Percentiles rank a stretch among this genome's conserved stretches.
phyloP scores from a whole-genome alignment of 768 basidiomycete genomes.

The Tricholoma hemisulphureum region DNA sequence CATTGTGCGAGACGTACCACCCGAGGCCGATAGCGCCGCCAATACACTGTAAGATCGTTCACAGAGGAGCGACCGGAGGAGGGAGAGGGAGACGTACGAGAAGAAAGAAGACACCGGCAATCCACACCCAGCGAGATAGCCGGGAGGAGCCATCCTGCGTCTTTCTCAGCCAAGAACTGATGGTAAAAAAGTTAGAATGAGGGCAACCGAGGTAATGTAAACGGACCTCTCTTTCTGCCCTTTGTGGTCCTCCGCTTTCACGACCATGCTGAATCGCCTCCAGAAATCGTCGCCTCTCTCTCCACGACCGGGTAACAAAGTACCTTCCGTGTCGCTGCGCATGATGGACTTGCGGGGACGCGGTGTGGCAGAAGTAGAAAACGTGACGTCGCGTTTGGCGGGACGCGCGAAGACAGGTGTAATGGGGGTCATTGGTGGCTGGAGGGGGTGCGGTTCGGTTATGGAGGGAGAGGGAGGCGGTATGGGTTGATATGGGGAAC shows the following conservation, averaged over 20 bases:
- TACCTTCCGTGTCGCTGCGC: constrained; percentile 66
- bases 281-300: constrained; percentile 84
- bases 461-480: constrained; percentile 27
- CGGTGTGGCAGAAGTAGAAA: constrained; percentile 36
- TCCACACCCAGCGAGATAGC: constrained; percentile 67
- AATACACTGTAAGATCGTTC: constrained; percentile 35
- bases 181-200: neutral
- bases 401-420: constrained; percentile 76
- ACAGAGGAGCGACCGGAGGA: neutral
- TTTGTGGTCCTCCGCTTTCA: constrained; percentile 56
- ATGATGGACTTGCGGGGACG: constrained; percentile 50
- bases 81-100: neutral
- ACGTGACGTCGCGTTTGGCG: constrained; percentile 41
- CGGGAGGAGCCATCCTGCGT: constrained; percentile 53
- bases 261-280: constrained; percentile 83
- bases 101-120: constrained; percentile 49
- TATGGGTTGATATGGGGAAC: constrained; percentile 3
- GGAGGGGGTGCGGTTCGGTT: constrained; percentile 67
- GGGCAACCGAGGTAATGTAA: constrained; percentile 6
- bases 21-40: constrained; percentile 60
- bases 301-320: constrained; percentile 63
- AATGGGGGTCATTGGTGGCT: constrained; percentile 76
- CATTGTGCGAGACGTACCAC: constrained; percentile 55
- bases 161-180: constrained; percentile 67
- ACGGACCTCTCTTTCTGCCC: constrained; percentile 49